phyloP scores from a whole-genome alignment of 2,329 filamentous ascomycete species.

The Ceratocystis cubensis region DNA sequence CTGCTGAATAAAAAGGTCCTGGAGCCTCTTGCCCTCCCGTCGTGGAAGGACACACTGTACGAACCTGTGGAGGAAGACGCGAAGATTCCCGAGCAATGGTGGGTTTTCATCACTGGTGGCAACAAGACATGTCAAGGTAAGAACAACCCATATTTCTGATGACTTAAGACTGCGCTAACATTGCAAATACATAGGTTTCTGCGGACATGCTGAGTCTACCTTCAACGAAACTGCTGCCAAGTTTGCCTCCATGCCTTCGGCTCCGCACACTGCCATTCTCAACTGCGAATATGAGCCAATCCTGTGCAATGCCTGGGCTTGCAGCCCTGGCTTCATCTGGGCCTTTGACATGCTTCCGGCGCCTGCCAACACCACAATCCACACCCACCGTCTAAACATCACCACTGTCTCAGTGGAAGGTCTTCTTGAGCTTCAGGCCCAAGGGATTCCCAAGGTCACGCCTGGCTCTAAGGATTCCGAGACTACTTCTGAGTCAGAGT shows the following conservation, averaged over 20 bases:
- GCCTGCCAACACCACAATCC: slow-evolving; percentile 51
- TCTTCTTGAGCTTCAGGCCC: slow-evolving; percentile 45
- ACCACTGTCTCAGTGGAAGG: slow-evolving; percentile 54
- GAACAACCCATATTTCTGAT: slow-evolving; percentile 21
- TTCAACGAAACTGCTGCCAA: slow-evolving; percentile 54
- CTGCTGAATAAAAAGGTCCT: slow-evolving; percentile 33
- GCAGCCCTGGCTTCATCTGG: slow-evolving; percentile 52
- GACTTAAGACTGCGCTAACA: background rate
- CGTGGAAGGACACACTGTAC: slow-evolving; percentile 59
- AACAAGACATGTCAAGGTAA: slow-evolving; percentile 65
- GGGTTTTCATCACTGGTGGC: slow-evolving; percentile 60
- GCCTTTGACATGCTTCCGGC: slow-evolving; percentile 54
- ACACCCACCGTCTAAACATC: slow-evolving; percentile 54
- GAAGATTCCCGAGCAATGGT: slow-evolving; percentile 60
- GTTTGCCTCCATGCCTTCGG: slow-evolving; percentile 46
- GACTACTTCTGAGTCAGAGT: background rate
- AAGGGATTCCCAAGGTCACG: slow-evolving; percentile 34
- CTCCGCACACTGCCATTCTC: slow-evolving; percentile 55
- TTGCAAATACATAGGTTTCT: slow-evolving; percentile 41
- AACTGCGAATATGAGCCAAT: slow-evolving; percentile 65
- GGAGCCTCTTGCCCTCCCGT: slow-evolving; percentile 48
- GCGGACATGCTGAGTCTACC: slow-evolving; percentile 49
- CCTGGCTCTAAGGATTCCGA: background rate
- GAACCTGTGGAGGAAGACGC: slow-evolving; percentile 46
- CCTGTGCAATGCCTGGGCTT: slow-evolving; percentile 63